Conservation (phyloP, 805 yeast species). For the Starmerella asiatica region DNA sequence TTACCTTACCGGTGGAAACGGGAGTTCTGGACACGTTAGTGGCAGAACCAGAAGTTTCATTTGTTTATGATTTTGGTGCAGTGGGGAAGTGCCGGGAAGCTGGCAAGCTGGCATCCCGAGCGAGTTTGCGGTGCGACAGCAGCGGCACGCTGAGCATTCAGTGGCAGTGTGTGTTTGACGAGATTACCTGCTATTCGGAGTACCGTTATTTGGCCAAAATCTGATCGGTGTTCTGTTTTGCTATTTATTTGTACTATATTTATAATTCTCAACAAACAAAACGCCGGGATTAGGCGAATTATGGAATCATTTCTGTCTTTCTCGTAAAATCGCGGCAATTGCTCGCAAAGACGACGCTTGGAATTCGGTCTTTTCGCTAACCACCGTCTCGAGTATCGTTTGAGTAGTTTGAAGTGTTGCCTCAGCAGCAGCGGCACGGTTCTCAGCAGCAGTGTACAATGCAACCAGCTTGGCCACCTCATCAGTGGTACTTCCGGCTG, state of each 20-base stretch:
- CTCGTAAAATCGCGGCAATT: background rate
- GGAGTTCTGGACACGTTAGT: slow-evolving; percentile 48
- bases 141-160: slow-evolving; percentile 38
- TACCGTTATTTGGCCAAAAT: slow-evolving; percentile 20
- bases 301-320: too few species aligned
- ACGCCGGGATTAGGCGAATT: too few species aligned
- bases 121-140: slow-evolving; percentile 42
- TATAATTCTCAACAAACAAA: background rate
- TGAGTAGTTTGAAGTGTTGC: background rate
- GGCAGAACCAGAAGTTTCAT: slow-evolving; percentile 23
- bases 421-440: background rate
- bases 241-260: background rate
- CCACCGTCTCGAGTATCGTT: background rate
- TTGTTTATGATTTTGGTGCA: slow-evolving; percentile 35
- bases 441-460: background rate
- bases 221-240: background rate
- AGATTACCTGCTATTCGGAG: slow-evolving; percentile 23
- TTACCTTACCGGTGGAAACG: slow-evolving; percentile 50
- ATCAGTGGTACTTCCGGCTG: background rate
- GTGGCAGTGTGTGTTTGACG: slow-evolving; percentile 29
- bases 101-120: slow-evolving; percentile 37
- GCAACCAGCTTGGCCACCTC: background rate
- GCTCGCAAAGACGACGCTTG: background rate
- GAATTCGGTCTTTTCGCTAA: background rate
- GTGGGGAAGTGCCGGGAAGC: slow-evolving; percentile 39